Evolutionary conservation across 2,329 filamentous ascomycete genomes (phyloP).

Genomic region (Purpureocillium lavendulum): DNA sequence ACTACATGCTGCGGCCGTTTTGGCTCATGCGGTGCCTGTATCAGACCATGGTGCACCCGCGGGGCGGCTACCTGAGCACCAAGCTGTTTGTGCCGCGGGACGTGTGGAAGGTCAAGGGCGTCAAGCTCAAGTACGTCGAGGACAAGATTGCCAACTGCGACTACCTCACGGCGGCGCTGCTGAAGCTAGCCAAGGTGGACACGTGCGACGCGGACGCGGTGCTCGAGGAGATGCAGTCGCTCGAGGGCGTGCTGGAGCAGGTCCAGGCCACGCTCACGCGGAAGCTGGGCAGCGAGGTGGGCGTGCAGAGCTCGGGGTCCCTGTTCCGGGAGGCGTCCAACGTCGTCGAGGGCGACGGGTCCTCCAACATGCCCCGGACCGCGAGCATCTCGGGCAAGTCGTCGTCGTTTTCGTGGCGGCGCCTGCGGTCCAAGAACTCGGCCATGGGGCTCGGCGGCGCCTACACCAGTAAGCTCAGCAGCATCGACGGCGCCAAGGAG

Average conservation of each 20-base stretch:
- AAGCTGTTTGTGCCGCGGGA: conserved; percentile 89
- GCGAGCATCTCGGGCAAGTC: conserved; percentile 61
- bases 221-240: conserved; percentile 84
- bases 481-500: conserved; percentile 18
- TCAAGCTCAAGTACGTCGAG: conserved; percentile 84
- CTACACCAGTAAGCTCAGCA: conserved; percentile 27
- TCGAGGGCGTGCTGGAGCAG: conserved; percentile 81
- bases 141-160: conserved; percentile 94
- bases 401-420: conserved; percentile 73
- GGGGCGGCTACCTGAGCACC: conserved; percentile 84
- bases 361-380: conserved; percentile 39
- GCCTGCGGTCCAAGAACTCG: conserved; percentile 83
- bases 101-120: conserved; percentile 87
- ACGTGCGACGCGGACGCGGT: conserved; percentile 86
- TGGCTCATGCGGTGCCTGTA: conserved; percentile 96
- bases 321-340: conserved; percentile 65
- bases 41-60: conserved; percentile 83
- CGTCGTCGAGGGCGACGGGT: conserved; percentile 35
- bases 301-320: conserved; percentile 62
- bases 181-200: conserved; percentile 77
- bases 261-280: conserved; percentile 69
- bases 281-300: conserved; percentile 89
- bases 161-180: conserved; percentile 76
- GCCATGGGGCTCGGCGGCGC: conserved; percentile 47
- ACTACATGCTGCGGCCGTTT: conserved; percentile 84